Percentiles rank a stretch among this genome's conserved stretches.
These are phyloP conservation scores for Linderina pennispora DNA, from an alignment of 192 early-diverging fungal genomes.

Conservation along the genomic window DNA sequence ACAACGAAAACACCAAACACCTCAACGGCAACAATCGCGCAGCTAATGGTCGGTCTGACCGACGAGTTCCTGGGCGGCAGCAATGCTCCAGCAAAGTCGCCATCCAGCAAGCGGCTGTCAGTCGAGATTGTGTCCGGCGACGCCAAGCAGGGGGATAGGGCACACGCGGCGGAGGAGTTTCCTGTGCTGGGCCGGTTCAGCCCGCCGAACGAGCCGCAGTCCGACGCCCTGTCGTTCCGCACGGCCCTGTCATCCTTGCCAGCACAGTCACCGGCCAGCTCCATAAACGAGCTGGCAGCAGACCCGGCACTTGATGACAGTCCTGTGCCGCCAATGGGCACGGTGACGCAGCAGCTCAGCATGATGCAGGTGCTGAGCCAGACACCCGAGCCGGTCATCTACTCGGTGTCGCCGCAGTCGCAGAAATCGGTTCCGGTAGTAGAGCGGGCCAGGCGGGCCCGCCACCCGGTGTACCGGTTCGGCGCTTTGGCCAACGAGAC, in stretches of 20 bases:
- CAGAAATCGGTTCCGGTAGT: slow-evolving; percentile 32
- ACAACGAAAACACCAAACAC: no score
- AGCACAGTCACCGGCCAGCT: not conserved
- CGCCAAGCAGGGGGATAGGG: no score
- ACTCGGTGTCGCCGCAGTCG: slow-evolving; percentile 25
- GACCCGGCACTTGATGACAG: not conserved
- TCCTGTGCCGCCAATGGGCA: not conserved
- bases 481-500: slow-evolving; percentile 50
- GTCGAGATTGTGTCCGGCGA: no score
- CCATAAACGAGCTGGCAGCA: not conserved
- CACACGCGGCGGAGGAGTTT: no score
- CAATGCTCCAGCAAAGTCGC: no score
- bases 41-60: no score
- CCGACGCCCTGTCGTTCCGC: slow-evolving; percentile 38
- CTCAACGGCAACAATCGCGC: no score
- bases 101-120: no score
- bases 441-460: slow-evolving; percentile 34
- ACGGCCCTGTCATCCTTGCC: slow-evolving; percentile 20
- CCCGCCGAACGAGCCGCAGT: slow-evolving; percentile 11
- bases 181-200: no score
- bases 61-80: no score
- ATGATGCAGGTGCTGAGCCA: not conserved
- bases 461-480: slow-evolving; percentile 43
- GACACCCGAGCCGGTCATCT: not conserved
- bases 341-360: not conserved